Evolutionary conservation across 2,329 filamentous ascomycete species (phyloP).

Genomic region (Venturia nashicola): DNA sequence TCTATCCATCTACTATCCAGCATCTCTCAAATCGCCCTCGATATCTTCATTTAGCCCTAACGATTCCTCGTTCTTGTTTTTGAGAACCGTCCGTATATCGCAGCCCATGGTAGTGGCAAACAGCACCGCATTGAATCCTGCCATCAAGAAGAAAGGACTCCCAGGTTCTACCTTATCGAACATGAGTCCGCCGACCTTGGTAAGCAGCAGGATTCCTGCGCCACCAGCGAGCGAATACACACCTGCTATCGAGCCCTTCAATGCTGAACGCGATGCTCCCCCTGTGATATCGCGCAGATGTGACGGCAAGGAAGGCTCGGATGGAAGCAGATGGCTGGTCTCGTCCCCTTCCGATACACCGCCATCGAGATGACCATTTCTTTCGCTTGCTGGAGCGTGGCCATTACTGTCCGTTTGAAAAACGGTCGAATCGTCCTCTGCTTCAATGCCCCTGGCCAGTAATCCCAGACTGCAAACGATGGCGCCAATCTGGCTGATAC

Average conservation of each 20-base stretch:
- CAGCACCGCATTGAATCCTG: slow-evolving; percentile 61
- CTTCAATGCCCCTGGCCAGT: slow-evolving; percentile 66
- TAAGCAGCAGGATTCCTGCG: slow-evolving; percentile 77
- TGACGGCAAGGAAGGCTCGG: neutral
- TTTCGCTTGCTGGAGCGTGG: neutral
- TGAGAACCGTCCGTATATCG: neutral
- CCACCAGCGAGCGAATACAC: slow-evolving; percentile 89
- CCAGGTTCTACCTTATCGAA: slow-evolving; percentile 67
- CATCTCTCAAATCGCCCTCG: neutral
- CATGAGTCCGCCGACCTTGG: slow-evolving; percentile 76
- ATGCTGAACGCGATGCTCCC: slow-evolving; percentile 21
- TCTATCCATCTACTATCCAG: no score
- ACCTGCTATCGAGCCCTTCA: slow-evolving; percentile 91
- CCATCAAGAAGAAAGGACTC: slow-evolving; percentile 92
- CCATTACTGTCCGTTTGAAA: neutral
- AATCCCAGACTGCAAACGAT: slow-evolving; percentile 94
- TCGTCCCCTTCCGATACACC: slow-evolving; percentile 8
- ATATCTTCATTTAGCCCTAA: neutral
- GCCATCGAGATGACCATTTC: neutral
- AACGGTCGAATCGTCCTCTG: slow-evolving; percentile 21
- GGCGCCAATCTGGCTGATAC: slow-evolving; percentile 87
- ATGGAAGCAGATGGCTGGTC: neutral
- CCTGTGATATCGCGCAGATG: slow-evolving; percentile 1
- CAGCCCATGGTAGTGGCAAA: slow-evolving; percentile 26
- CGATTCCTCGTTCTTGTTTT: neutral